Base-by-base conservation (phyloP, 306 rosid genomes). In the Dalbergia cultrata region DNA sequence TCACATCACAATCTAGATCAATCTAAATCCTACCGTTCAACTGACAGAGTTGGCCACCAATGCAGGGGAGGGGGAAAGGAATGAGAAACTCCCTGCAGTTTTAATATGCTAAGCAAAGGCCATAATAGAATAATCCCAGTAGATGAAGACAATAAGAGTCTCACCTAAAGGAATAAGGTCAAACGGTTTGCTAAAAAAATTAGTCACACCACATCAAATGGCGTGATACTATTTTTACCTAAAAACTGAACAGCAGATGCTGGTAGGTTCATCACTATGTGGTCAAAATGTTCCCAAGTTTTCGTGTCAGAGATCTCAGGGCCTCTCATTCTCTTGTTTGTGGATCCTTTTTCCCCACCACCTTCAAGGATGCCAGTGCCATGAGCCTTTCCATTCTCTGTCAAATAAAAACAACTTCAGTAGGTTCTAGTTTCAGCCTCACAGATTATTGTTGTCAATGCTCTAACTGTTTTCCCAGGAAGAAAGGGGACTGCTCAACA, bases 241-340 rank as follows among this genome's bases (percentile, higher is more conserved):
- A 95, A 88, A 90, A 93, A 95, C 47, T 93, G 88, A 80, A 95
- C 76, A 64, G 99, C 97, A 82, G 99, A 93, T 80, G 99, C 99
- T 47, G 98, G 99, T 19, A 95, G 85, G 57, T 93, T 95, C 99
- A 93, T 95, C 70, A 95, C 82, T 66, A 95, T 85, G 45, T 93
- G 98, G 90, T 95, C 99, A 81, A 91, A 45, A 83, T 93, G 98
- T 74, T 91, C 96, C 92, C 96, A 91, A 34, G 93, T 78, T 86
- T 87, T 90, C 43, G 89, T 37, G 47, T 72, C 63, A 26, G 78
- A 41, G 50, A 89, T 75, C 54, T 78, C 88, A 53, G 84, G 86
- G 80, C 88, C 75, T 73, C 79, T 91, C 76, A 84, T 83, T 82
- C 94, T 92, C 93, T 91, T 93, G 84, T 85, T 93, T 56, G 81